Percentiles rank a stretch among this genome's conserved stretches.
Evolutionary conservation across 108 stramenopile species (phyloP).

Genomic region (Pseudonitzschia delicatissima): DNA sequence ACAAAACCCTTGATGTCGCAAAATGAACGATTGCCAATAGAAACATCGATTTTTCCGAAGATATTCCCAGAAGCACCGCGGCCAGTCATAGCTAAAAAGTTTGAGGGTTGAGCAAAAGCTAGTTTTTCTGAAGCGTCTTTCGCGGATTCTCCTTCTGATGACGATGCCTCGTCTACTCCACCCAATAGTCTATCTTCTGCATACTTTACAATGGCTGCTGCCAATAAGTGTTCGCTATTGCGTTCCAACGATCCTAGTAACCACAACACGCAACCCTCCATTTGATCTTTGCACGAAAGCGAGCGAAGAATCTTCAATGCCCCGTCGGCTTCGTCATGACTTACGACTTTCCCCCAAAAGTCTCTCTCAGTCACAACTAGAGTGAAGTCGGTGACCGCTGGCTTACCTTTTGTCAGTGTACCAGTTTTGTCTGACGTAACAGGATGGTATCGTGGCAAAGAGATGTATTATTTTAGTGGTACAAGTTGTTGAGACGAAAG

Average conservation of each 20-base stretch:
- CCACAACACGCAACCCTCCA: conserved; percentile 42
- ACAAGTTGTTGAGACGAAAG: background rate
- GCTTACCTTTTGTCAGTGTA: conserved; percentile 90
- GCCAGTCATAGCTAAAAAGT: conserved; percentile 60
- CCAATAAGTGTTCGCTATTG: conserved; percentile 81
- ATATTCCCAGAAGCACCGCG: conserved; percentile 76
- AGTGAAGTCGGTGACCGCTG: conserved; percentile 65
- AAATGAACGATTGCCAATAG: conserved; percentile 79
- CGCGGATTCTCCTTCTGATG: conserved; percentile 47
- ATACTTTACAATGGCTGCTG: conserved; percentile 64
- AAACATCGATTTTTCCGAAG: conserved; percentile 36
- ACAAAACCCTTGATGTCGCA: conserved; percentile 44
- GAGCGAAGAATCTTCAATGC: background rate
- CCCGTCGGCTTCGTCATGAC: background rate
- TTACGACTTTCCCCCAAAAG: conserved; percentile 37
- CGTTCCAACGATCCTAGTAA: conserved; percentile 78
- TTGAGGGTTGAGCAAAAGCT: conserved; percentile 39
- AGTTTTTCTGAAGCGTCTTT: background rate
- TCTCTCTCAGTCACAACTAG: conserved; percentile 16
- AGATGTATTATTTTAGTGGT: background rate
- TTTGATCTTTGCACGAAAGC: conserved; percentile 28
- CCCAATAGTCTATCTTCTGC: conserved; percentile 28
- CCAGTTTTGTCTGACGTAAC: conserved; percentile 89
- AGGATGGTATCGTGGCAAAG: background rate
- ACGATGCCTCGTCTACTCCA: conserved; percentile 30